Percentiles rank a stretch among this genome's conserved stretches.
These are phyloP conservation scores for Trypanosoma conorhini DNA, from an alignment of 208 protist genomes.

Conservation along the genomic window DNA sequence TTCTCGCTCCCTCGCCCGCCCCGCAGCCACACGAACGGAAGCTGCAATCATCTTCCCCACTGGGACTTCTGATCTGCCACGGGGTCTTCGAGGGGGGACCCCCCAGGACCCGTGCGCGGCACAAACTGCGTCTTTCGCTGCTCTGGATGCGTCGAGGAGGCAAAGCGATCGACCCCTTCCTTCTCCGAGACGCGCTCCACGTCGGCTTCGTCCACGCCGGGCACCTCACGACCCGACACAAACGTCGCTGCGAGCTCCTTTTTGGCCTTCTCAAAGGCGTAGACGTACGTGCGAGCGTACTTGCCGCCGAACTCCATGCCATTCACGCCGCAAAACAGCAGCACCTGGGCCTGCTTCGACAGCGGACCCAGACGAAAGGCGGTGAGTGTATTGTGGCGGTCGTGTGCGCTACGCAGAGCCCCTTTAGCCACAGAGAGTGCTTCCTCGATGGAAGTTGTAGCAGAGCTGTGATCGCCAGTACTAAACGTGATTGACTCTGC, in stretches of 20 bases:
- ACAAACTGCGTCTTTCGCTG: slow-evolving; percentile 77
- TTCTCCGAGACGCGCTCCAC: slow-evolving; percentile 53
- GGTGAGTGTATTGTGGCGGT: slow-evolving; percentile 67
- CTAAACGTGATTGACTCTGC: slow-evolving; percentile 41
- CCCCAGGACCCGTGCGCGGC: slow-evolving; percentile 37
- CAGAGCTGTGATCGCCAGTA: slow-evolving; percentile 29
- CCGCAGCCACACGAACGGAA: neutral
- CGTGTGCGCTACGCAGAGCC: slow-evolving; percentile 63
- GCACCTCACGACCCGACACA: slow-evolving; percentile 36
- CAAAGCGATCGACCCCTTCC: slow-evolving; percentile 68
- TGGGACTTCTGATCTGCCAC: slow-evolving; percentile 57
- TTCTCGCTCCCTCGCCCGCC: no score
- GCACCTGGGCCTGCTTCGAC: slow-evolving; percentile 68
- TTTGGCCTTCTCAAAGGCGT: slow-evolving; percentile 80
- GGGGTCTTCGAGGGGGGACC: slow-evolving; percentile 62
- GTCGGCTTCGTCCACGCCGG: slow-evolving; percentile 43
- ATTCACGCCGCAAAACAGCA: slow-evolving; percentile 70
- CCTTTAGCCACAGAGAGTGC: slow-evolving; percentile 51
- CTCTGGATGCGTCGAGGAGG: slow-evolving; percentile 84
- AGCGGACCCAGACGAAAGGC: slow-evolving; percentile 57
- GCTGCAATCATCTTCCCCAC: slow-evolving; percentile 45
- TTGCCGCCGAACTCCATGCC: slow-evolving; percentile 75
- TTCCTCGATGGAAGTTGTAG: slow-evolving; percentile 50
- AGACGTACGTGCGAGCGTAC: slow-evolving; percentile 85
- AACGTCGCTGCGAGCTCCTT: slow-evolving; percentile 48